Evolutionary conservation across 768 basidiomycete species (phyloP).

Genomic region (Phlegmacium glaucopus): DNA sequence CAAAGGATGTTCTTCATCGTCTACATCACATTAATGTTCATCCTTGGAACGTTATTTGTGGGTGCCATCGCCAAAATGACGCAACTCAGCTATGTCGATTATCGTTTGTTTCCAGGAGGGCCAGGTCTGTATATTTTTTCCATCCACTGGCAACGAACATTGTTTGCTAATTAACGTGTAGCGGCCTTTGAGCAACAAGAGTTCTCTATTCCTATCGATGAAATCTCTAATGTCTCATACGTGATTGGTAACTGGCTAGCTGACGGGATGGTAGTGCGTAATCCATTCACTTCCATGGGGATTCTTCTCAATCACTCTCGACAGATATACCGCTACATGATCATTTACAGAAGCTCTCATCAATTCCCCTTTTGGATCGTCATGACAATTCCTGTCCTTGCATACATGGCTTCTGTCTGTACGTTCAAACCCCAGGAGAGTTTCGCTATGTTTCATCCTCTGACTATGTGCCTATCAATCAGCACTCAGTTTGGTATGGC

Average conservation of each 20-base stretch:
- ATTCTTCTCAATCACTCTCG: not conserved
- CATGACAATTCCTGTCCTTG: too few species aligned
- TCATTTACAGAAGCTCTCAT: constrained; percentile 4
- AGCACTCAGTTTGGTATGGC: constrained; percentile 7
- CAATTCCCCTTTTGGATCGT: not conserved
- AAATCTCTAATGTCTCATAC: constrained; percentile 5
- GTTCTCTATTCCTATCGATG: constrained; percentile 7
- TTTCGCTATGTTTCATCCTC: not conserved
- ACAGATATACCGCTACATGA: constrained; percentile 6
- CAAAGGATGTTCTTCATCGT: not conserved
- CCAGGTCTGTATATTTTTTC: too few species aligned
- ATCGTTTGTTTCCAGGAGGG: too few species aligned
- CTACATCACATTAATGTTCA: too few species aligned
- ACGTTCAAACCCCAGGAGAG: too few species aligned
- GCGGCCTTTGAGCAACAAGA: constrained; percentile 2
- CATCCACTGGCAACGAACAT: constrained; percentile 2
- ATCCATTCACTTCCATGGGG: not conserved
- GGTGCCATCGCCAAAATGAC: too few species aligned
- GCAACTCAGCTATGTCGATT: too few species aligned
- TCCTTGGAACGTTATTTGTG: too few species aligned
- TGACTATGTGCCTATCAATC: not conserved
- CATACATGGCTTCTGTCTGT: constrained; percentile 6
- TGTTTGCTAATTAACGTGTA: not conserved
- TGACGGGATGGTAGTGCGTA: constrained; percentile 5
- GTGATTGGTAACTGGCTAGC: constrained; percentile 8